phyloP scores from a whole-genome alignment of 768 basidiomycete genomes.

The Suillus clintonianus region DNA sequence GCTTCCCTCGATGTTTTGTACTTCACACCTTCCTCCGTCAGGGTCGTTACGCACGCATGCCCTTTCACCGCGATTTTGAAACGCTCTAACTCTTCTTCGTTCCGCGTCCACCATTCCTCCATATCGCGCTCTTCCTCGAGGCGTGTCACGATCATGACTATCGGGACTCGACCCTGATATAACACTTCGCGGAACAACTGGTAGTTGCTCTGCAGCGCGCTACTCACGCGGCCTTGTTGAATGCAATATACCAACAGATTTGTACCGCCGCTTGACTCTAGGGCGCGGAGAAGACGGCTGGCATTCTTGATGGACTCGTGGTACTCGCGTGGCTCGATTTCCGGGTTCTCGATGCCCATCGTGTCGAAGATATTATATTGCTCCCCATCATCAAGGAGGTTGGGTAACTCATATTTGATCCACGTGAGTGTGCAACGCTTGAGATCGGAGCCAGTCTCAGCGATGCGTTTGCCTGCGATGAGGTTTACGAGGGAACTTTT shows the following conservation, averaged over 20 bases:
- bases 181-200: conserved; percentile 40
- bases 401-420: conserved; percentile 21
- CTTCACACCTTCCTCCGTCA: conserved; percentile 31
- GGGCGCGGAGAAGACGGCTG: conserved; percentile 22
- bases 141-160: conserved; percentile 41
- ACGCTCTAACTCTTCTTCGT: conserved; percentile 20
- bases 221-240: conserved; percentile 34
- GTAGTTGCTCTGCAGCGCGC: conserved; percentile 38
- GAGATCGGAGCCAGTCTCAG: conserved; percentile 32
- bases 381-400: neutral
- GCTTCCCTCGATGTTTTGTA: conserved; percentile 33
- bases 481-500: conserved; percentile 51
- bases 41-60: conserved; percentile 45
- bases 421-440: conserved; percentile 36
- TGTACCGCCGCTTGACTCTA: conserved; percentile 27
- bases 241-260: conserved; percentile 42
- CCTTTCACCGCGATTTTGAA: conserved; percentile 31
- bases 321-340: conserved; percentile 28
- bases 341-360: conserved; percentile 31
- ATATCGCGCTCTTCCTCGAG: conserved; percentile 37
- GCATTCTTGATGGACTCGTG: conserved; percentile 32
- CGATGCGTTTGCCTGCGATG: conserved; percentile 32
- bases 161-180: conserved; percentile 40
- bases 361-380: conserved; percentile 31
- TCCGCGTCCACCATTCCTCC: conserved; percentile 39